Percentiles rank a stretch among this genome's conserved stretches.
These are phyloP conservation scores for Solanum etuberosum DNA, from an alignment of 257 asterid genomes.

Conservation along the genomic window DNA sequence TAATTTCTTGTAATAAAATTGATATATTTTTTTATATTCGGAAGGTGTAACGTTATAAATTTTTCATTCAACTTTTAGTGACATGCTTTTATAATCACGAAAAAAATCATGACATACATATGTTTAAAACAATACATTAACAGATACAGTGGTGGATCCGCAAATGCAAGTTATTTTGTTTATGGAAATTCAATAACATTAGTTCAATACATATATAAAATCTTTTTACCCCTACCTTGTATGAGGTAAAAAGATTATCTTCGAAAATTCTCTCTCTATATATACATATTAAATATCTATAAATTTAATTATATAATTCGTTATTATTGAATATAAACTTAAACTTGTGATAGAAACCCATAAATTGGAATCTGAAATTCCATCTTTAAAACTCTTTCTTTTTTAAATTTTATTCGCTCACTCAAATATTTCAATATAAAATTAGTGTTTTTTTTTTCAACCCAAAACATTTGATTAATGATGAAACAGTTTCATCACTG, in stretches of 20 bases:
- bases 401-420: no score
- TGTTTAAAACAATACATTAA: background rate
- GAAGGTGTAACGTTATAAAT: background rate
- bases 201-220: no score
- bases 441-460: no score
- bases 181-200: fast-evolving
- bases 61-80: background rate
- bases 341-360: no score
- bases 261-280: no score
- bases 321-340: no score
- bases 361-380: no score
- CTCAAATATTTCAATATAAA: background rate
- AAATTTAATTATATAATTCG: no score
- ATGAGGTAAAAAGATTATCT: background rate
- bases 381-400: no score
- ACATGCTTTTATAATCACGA: background rate
- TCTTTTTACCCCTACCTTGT: background rate
- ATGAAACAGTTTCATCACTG: no score
- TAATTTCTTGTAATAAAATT: background rate
- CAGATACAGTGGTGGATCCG: background rate
- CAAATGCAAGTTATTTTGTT: background rate
- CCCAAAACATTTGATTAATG: no score
- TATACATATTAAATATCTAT: no score
- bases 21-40: background rate
- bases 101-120: background rate